Conservation (phyloP, 1,284 basidiomycete genomes). For the Polyporus tsugae region DNA sequence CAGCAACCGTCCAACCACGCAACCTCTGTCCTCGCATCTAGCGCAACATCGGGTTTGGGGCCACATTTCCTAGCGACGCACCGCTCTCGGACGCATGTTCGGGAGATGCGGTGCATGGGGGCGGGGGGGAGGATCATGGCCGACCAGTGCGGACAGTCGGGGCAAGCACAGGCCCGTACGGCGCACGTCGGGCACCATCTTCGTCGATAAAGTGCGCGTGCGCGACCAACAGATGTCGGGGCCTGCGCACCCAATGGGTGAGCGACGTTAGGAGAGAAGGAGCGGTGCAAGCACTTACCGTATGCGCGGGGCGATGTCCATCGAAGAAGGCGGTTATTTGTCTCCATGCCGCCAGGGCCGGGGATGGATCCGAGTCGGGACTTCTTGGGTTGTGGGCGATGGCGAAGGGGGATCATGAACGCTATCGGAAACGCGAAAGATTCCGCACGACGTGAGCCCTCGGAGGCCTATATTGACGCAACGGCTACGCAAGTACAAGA, state of each 20-base stretch:
- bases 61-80: slow-evolving; percentile 6
- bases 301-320: background rate
- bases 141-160: background rate
- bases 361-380: background rate
- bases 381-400: slow-evolving; percentile 1
- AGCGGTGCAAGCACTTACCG: background rate
- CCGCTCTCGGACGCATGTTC: background rate
- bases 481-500: background rate
- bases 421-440: slow-evolving; percentile 3
- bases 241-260: background rate
- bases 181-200: slow-evolving; percentile 3
- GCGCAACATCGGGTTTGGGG: background rate
- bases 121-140: slow-evolving; percentile 1
- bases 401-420: background rate
- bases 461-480: background rate
- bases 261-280: background rate
- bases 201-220: background rate
- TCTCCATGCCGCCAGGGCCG: background rate
- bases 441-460: background rate
- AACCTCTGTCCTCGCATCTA: slow-evolving; percentile 1
- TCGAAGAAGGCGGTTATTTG: slow-evolving; percentile 3
- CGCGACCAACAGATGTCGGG: background rate
- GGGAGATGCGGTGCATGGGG: background rate
- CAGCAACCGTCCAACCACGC: background rate
- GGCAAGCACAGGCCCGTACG: background rate